Evolutionary conservation across 768 basidiomycete species (phyloP), one percentile per base, ranked within the genome.

Genomic region (Botryobasidium botryosum): DNA sequence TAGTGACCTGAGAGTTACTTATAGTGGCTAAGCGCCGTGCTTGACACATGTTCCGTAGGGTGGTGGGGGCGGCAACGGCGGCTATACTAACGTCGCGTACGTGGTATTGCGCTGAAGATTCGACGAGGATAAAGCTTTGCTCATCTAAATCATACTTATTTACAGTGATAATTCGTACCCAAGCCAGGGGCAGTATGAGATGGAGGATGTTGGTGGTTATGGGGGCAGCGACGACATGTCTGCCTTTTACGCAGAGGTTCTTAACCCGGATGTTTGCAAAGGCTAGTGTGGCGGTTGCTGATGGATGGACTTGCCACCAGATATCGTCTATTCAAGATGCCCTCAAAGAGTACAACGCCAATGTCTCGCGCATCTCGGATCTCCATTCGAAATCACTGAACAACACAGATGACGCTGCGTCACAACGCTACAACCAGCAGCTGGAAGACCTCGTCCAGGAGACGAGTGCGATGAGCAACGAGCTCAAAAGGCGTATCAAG

Each of bases 271-370:
- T 3, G 18, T 33, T 15, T 45, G 18, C n/a, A 48, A 57, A 8
- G 49, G 54, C 18, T 24, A 45, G 21, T 50, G 24, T 21, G 17
- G 12, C 25, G 24, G 23, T 7, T 41, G 24, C 25, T 25, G 24
- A 7, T 12, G 5, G 24, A 27, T 27, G 6, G 20, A 51, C n/a
- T n/a, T n/a, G n/a, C n/a, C n/a, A n/a, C n/a, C 47, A 87, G 85
- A 79, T 88, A 52, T 68, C 78, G 20, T 74, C 72, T 35, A 63
- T 88, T 38, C 80, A 84, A 70, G 80, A 85, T 47, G 65, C 62
- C 43, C 41, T 49, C 17, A 21, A 40, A 33, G 37, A 18, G 7
- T 82, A 81, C 61, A 81, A 77, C 48, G 64, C 70, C 50, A 83
- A 82, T 49, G 55, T 61, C 49, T 47, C 43, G 25, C 24, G 43